Base-by-base conservation (phyloP, 768 basidiomycete species). In the Infundibulicybe gibba region DNA sequence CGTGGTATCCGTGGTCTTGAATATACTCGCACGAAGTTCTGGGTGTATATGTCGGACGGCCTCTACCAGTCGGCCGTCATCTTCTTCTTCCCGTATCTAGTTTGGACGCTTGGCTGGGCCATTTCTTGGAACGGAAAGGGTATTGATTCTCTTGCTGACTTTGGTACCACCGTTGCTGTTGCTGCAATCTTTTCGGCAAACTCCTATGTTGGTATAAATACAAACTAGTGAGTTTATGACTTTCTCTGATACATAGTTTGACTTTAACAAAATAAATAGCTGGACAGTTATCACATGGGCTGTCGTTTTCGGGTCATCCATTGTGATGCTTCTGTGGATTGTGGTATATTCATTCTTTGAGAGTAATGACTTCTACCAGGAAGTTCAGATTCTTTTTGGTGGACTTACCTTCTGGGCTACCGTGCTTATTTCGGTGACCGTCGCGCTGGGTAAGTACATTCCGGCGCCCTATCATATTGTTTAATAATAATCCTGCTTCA, bases 31-130 rank as follows among this genome's bases (percentile, higher is more conserved):
- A 52, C 70, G 43, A 93, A 90, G 68, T 98, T 98, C 69, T 97
- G 93, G 92, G 61, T 85, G 45, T 97, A 94, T 67, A 97, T 97
- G 90, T 62, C 80, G 6, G 95, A 98, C 61, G 94, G 94, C 20
- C 67, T 97, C 31, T 97, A 97, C 65, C 95, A 98, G 59, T 95
- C 94, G 0, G 81, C 71, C 0, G 79, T 91, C 48, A 80, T 93
- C 30, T 94, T 85, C 69, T 94, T 87, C 70, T 74, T 97, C 56
- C 91, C 94, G 0, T 97, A 80, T 61, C 61, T 82, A 39, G 79
- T 76, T 16, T 89, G 88, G 83, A 77, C 76, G 1, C 61, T 85
- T 13, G 86, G 84, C 4, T 64, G 75, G 13, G 72, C 83, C 3
- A 65, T 76, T 1, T 86, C 89, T 9, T 91, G 84, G 84, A 85